Conservation (phyloP, 1,284 basidiomycete species). For the Cryptococcus deneoformans region DNA sequence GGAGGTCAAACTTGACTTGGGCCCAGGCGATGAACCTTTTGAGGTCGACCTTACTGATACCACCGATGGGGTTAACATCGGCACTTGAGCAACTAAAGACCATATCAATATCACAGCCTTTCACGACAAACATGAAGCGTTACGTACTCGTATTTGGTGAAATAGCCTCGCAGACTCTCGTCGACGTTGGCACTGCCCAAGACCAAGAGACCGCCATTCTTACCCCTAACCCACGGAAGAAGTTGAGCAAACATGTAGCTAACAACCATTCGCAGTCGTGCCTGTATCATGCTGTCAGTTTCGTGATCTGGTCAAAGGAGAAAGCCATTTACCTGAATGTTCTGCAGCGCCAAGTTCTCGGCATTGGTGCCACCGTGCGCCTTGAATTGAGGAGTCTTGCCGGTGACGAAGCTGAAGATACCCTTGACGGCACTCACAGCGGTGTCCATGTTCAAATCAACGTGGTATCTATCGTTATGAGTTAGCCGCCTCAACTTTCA, state of each 20-base stretch:
- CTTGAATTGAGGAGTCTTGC: conserved; percentile 75
- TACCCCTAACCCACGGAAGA: conserved; percentile 86
- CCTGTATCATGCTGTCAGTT: conserved; percentile 52
- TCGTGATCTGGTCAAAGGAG: not conserved
- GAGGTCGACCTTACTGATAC: conserved; percentile 95
- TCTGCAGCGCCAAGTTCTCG: conserved; percentile 96
- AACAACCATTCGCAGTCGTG: conserved; percentile 91
- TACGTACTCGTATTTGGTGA: conserved; percentile 94
- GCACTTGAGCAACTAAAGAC: conserved; percentile 60
- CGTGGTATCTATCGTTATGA: conserved; percentile 70
- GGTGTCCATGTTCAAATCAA: conserved; percentile 94
- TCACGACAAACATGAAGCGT: not conserved
- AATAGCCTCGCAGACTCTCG: conserved; percentile 92
- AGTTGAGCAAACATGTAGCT: conserved; percentile 97
- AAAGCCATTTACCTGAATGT: conserved; percentile 70
- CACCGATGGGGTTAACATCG: conserved; percentile 97
- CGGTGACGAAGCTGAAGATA: conserved; percentile 82
- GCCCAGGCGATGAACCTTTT: conserved; percentile 94
- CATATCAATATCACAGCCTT: conserved; percentile 1
- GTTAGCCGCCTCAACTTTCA: not conserved
- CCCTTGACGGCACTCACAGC: conserved; percentile 78
- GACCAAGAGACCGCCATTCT: conserved; percentile 81
- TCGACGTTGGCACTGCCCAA: conserved; percentile 98
- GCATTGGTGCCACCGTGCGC: conserved; percentile 81
- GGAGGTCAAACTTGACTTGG: conserved; percentile 71